Evolutionary conservation across 345 rosid species (phyloP).

Genomic region (Brassica cretica): DNA sequence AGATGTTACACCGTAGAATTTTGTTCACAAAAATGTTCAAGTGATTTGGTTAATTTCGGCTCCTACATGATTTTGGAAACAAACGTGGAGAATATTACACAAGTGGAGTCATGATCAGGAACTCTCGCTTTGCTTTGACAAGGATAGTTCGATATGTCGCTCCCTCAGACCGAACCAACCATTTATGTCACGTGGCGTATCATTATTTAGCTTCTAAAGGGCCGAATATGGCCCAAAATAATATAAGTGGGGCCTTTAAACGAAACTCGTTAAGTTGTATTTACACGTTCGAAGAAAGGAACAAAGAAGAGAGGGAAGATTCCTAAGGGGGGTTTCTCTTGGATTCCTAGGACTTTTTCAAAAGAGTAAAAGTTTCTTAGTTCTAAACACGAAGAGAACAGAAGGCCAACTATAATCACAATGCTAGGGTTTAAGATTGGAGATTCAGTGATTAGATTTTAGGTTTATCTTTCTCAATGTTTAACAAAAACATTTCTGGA

Average conservation of each 20-base stretch:
- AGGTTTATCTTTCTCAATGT: slow-evolving; percentile 50
- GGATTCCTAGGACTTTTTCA: not conserved
- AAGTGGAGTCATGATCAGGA: not conserved
- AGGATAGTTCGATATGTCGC: not conserved
- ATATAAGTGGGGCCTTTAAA: not conserved
- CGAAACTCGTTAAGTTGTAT: not conserved
- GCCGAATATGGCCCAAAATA: not conserved
- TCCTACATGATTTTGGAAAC: not conserved
- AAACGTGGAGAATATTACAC: not conserved
- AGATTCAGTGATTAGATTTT: slow-evolving; percentile 45
- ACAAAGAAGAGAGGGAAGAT: not conserved
- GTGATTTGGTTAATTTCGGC: not conserved
- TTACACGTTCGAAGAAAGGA: not conserved
- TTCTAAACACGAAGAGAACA: not conserved
- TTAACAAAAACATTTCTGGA: not conserved
- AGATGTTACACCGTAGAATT: not conserved
- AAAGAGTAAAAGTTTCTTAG: not conserved
- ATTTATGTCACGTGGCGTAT: not conserved
- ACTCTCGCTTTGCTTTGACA: not conserved
- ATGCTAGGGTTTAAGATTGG: slow-evolving; percentile 27
- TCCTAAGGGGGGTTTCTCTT: not conserved
- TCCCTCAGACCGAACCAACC: not conserved
- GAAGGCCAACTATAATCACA: not conserved
- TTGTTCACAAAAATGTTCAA: slow-evolving; percentile 9
- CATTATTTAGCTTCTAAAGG: not conserved